Conservation (phyloP, 805 yeast species). For the Candida succiphila region DNA sequence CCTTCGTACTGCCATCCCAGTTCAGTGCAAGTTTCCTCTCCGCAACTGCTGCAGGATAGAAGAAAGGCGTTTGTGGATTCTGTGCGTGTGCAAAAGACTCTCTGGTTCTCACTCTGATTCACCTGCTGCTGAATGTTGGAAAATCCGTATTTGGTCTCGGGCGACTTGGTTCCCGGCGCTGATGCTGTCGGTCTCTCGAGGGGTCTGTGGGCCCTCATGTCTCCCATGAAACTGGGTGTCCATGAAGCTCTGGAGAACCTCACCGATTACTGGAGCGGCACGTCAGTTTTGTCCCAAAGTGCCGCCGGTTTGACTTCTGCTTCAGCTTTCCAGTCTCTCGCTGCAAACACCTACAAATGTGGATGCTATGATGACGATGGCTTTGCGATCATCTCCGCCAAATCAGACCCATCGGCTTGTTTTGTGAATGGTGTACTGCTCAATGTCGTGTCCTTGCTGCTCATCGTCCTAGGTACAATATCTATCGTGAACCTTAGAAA, state of each 20-base stretch:
- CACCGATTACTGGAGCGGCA: neutral
- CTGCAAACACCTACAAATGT: constrained; percentile 4
- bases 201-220: constrained; percentile 2
- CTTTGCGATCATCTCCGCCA: constrained; percentile 26
- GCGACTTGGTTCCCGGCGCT: constrained; percentile 4
- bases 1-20: too few species aligned
- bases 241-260: constrained; percentile 3
- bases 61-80: too few species aligned
- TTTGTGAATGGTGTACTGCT: constrained; percentile 34
- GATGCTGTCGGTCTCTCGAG: constrained; percentile 3
- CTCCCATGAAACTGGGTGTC: constrained; percentile 1
- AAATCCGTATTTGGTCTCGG: too few species aligned
- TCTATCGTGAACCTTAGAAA: constrained; percentile 26
- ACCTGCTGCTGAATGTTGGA: too few species aligned
- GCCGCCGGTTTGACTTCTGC: neutral
- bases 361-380: constrained; percentile 34
- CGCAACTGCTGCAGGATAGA: too few species aligned
- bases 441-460: constrained; percentile 23
- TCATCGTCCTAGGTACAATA: constrained; percentile 27
- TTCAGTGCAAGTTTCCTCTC: too few species aligned
- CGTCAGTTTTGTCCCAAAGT: neutral
- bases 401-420: constrained; percentile 43
- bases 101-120: too few species aligned
- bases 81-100: too few species aligned
- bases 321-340: neutral